Evolutionary conservation across 306 rosid genomes (phyloP), one percentile per base, ranked within the genome.

Genomic region (Prinsepia uniflora): DNA sequence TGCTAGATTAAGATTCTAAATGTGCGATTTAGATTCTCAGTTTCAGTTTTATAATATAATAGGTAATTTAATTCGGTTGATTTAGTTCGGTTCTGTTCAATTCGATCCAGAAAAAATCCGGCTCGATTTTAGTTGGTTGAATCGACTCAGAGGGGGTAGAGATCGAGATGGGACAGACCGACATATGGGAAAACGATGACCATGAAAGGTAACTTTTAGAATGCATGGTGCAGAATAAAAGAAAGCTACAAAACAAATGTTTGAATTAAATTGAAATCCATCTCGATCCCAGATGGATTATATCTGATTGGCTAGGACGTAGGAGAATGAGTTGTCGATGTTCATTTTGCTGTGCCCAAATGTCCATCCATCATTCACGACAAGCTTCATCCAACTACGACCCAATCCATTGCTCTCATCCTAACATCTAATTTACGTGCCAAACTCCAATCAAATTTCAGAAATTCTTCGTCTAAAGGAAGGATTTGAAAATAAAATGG

Each of bases 151-250:
- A 30, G 36, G 75, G 76, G 63, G 65, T 44, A 30, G 6, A 40
- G 72, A 67, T 41, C 43, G 55, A 77, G 88, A 86, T 81, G 88
- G 88, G 92, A 89, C 89, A 71, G 42, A 74, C 68, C 86, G 92
- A 89, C 89, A 71, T 39, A 74, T 70, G 79, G 86, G 75, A 36
- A 70, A 82, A 85, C 80, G 81, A 75, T 61, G 83, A 57, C 98
- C 93, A 85, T 83, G 81, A 67, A 81, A 78, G 72, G 67, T 75
- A 42, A 80, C 96, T 86, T 88, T 90, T 64, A 52, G 64, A 85
- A 80, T 83, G 76, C 69, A 77, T 72, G 98, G 96, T 84, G 66
- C 24, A 70, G 12, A 85, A 84, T 74, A 56, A 85, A 90, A 85
- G 96, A 86, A 81, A 90, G 83, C 83, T 71, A 82, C 89, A 65